A percentile compares a stretch with the other conserved stretches of the same genome.
Evolutionary conservation across 768 basidiomycete genomes (phyloP).

Genomic region (Serendipita sp.): DNA sequence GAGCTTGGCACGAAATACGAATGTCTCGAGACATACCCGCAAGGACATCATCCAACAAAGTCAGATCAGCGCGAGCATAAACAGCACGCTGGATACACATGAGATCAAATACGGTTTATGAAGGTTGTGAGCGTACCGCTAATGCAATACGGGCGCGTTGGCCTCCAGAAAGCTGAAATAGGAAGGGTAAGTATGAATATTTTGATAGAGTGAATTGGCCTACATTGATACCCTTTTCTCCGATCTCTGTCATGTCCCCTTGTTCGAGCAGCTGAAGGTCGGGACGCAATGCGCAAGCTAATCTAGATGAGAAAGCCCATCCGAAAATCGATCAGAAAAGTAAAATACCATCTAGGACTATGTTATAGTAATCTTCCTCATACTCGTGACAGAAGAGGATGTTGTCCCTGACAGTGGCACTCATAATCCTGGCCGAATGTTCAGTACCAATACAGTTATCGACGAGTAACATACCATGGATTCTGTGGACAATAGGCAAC

Average conservation of each 20-base stretch:
- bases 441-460: background rate
- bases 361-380: slow-evolving; percentile 67
- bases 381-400: slow-evolving; percentile 84
- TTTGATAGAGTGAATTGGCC: slow-evolving; percentile 11
- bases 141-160: slow-evolving; percentile 70
- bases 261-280: slow-evolving; percentile 66
- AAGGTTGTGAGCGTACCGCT: slow-evolving; percentile 27
- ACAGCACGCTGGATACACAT: slow-evolving; percentile 42
- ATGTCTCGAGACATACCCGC: slow-evolving; percentile 26
- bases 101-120: slow-evolving; percentile 18
- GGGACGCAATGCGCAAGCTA: slow-evolving; percentile 69
- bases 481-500: slow-evolving; percentile 77
- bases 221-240: slow-evolving; percentile 67
- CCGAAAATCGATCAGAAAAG: background rate
- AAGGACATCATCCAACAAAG: slow-evolving; percentile 80
- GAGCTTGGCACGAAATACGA: slow-evolving; percentile 19
- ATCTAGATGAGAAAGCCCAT: background rate
- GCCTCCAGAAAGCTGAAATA: slow-evolving; percentile 52
- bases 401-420: slow-evolving; percentile 73
- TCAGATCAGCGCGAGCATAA: slow-evolving; percentile 80
- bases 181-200: slow-evolving; percentile 6
- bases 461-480: slow-evolving; percentile 41
- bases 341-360: slow-evolving; percentile 55
- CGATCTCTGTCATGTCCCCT: slow-evolving; percentile 74
- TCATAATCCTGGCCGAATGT: slow-evolving; percentile 46